Conservation (phyloP, 1,284 basidiomycete genomes). For the Trichosporon asahii region DNA sequence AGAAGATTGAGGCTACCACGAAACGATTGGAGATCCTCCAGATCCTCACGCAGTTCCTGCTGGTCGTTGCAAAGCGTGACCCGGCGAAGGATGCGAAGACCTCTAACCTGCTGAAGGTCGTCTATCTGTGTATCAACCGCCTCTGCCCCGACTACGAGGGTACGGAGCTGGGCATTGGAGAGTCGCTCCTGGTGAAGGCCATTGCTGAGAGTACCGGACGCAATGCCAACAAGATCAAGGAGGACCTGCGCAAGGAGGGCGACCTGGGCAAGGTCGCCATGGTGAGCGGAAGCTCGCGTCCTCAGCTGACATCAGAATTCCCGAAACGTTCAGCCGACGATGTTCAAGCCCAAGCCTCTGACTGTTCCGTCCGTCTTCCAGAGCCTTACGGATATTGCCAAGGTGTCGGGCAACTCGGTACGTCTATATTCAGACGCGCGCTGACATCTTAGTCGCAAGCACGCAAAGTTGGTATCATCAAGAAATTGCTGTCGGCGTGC, state of each 20-base stretch:
- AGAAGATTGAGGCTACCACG: constrained; percentile 88
- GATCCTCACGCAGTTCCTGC: constrained; percentile 79
- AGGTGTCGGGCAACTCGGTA: constrained; percentile 76
- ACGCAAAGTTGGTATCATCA: constrained; percentile 94
- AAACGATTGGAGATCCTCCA: constrained; percentile 93
- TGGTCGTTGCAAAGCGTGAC: constrained; percentile 74
- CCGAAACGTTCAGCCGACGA: constrained; percentile 86
- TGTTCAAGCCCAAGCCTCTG: constrained; percentile 90
- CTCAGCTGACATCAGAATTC: constrained; percentile 62
- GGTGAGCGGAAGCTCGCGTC: constrained; percentile 58
- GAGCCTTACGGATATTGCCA: constrained; percentile 79
- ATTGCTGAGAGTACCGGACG: constrained; percentile 93
- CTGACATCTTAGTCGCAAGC: constrained; percentile 67
- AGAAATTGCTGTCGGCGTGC: constrained; percentile 88
- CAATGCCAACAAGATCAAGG: constrained; percentile 75
- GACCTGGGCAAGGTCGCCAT: constrained; percentile 94
- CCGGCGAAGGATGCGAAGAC: constrained; percentile 40
- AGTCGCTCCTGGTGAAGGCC: constrained; percentile 89
- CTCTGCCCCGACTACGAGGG: constrained; percentile 94
- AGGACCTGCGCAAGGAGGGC: constrained; percentile 88
- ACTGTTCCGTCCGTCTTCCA: constrained; percentile 86
- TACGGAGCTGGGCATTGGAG: constrained; percentile 93
- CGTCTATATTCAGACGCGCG: constrained; percentile 18
- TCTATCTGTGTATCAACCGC: constrained; percentile 96
- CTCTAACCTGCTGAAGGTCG: constrained; percentile 76